These are phyloP conservation scores for Akanthomyces uredinophilus DNA, from an alignment of 2,329 filamentous ascomycete species.

Conservation along the genomic window DNA sequence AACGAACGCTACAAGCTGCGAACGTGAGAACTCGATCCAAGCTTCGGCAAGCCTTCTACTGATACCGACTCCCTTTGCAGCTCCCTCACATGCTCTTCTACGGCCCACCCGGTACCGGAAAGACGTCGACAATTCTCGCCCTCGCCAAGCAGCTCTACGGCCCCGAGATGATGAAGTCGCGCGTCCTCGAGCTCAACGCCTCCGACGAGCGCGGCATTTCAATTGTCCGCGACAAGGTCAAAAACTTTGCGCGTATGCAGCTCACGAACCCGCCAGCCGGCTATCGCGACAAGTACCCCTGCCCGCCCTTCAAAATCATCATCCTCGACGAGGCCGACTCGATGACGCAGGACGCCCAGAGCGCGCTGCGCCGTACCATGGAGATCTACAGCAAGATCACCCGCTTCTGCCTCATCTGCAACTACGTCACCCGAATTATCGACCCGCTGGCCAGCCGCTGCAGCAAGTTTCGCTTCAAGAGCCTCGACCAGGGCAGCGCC, in stretches of 20 bases:
- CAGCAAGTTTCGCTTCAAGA: conserved; percentile 97
- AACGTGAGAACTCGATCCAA: conserved; percentile 51
- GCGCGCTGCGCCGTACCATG: conserved; percentile 90
- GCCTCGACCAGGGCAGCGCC: conserved; percentile 80
- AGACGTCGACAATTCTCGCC: conserved; percentile 95
- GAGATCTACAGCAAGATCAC: conserved; percentile 97
- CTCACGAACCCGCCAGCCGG: conserved; percentile 73
- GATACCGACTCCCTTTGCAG: conserved; percentile 34
- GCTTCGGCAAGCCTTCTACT: neutral
- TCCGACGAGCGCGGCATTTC: conserved; percentile 97
- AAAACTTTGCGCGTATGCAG: conserved; percentile 95
- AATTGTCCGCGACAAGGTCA: conserved; percentile 96
- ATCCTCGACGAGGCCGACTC: conserved; percentile 97
- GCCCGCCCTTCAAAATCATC: conserved; percentile 98
- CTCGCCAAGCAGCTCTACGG: conserved; percentile 97
- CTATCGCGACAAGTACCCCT: conserved; percentile 71
- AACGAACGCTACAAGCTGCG: conserved; percentile 87
- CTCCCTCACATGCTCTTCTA: conserved; percentile 99
- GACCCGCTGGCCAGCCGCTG: conserved; percentile 91
- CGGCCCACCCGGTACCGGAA: conserved; percentile 92
- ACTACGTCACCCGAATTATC: conserved; percentile 97
- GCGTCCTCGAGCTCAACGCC: conserved; percentile 98
- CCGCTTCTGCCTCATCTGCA: conserved; percentile 94
- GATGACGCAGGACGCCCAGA: conserved; percentile 98
- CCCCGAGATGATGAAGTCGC: conserved; percentile 83